Percentiles rank a stretch among this genome's conserved stretches.
Conservation (phyloP, 495 filamentous ascomycete genomes). For the Penicillium ochrochloron region DNA sequence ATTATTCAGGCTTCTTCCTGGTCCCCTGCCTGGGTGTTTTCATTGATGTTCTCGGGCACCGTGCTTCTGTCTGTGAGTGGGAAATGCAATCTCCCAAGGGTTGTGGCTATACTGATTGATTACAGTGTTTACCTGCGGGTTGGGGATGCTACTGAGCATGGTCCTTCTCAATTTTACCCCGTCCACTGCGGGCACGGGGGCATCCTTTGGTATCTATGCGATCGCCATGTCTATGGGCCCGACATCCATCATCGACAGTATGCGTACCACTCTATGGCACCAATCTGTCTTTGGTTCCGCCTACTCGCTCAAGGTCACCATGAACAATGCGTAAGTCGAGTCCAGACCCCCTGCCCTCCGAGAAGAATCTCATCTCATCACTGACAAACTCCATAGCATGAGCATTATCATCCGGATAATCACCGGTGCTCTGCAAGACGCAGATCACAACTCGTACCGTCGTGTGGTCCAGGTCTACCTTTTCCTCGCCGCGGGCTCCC, state of each 20-base stretch:
- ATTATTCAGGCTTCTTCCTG: constrained; percentile 41
- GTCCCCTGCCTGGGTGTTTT: constrained; percentile 49
- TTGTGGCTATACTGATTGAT: neutral
- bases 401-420: constrained; percentile 51
- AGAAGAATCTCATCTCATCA: neutral
- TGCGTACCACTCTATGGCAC: constrained; percentile 49
- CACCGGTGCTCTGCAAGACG: constrained; percentile 49
- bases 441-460: constrained; percentile 43
- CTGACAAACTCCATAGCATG: constrained; percentile 37
- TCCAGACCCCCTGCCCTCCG: neutral
- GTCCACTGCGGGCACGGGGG: constrained; percentile 41
- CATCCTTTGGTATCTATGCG: constrained; percentile 51
- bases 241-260: constrained; percentile 49
- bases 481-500: constrained; percentile 36
- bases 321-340: constrained; percentile 48
- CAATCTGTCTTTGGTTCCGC: constrained; percentile 51
- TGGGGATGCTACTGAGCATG: constrained; percentile 48
- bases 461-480: constrained; percentile 49
- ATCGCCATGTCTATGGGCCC: constrained; percentile 46
- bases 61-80: constrained; percentile 46
- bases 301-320: constrained; percentile 49
- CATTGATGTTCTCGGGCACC: constrained; percentile 49
- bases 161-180: constrained; percentile 42
- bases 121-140: constrained; percentile 41
- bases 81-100: neutral